A percentile compares a stretch with the other conserved stretches of the same genome.
Evolutionary conservation across 225 moss, liverwort and hornwort species (phyloP).

Genomic region (Bryoerythrophyllum caledonicum): DNA sequence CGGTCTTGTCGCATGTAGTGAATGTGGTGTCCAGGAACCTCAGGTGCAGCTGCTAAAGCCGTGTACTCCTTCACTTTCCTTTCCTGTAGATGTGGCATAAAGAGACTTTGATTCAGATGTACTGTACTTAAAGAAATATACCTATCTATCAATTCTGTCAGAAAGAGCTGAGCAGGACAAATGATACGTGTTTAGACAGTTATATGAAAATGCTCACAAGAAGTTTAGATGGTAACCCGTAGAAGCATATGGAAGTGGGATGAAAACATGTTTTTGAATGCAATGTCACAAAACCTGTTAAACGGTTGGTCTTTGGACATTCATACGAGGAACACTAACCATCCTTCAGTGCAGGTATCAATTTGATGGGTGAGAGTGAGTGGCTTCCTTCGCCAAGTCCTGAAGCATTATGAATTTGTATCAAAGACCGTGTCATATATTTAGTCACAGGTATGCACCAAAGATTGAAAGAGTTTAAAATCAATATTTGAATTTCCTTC

Average conservation of each 20-base stretch:
- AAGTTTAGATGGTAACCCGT: constrained; percentile 52
- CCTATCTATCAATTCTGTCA: too few relatives aligned
- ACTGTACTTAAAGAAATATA: too few relatives aligned
- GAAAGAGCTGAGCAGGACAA: too few relatives aligned
- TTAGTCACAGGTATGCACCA: neutral
- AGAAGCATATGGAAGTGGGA: constrained; percentile 92
- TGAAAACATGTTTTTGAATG: constrained; percentile 29
- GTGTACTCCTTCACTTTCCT: constrained; percentile 87
- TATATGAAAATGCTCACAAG: neutral
- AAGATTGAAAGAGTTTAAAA: neutral
- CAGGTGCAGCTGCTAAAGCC: constrained; percentile 76
- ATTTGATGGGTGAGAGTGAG: constrained; percentile 92
- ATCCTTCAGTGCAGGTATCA: constrained; percentile 97
- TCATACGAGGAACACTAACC: constrained; percentile 46
- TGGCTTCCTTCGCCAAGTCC: constrained; percentile 58
- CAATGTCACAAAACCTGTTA: neutral
- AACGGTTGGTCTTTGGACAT: constrained; percentile 1
- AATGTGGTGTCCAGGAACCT: constrained; percentile 58
- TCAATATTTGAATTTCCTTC: constrained; percentile 6
- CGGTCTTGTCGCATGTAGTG: constrained; percentile 89
- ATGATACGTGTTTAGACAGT: neutral
- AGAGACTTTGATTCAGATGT: constrained; percentile 10
- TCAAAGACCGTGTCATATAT: neutral
- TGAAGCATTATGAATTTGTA: neutral
- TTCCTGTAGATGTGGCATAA: constrained; percentile 58